Evolutionary conservation across 164 flowering plant species (phyloP), one percentile per base, ranked within the genome.

Genomic region (Tinospora cordifolia): DNA sequence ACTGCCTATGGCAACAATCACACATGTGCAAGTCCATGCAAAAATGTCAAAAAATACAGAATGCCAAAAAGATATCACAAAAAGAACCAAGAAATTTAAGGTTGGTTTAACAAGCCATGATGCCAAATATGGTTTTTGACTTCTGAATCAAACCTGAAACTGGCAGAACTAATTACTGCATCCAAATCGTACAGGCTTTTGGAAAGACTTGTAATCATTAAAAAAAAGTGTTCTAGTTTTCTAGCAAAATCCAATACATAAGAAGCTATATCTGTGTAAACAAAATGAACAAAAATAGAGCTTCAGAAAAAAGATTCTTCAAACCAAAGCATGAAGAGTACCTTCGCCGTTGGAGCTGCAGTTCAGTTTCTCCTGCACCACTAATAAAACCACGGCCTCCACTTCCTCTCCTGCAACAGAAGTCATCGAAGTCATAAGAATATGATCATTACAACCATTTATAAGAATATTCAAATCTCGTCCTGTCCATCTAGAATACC

Each of bases 321-420:
- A 63, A 72, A 21, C 47, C 17, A 26, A 63, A 62, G 3, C 12
- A 38, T 59, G 27, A 17, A 66, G 59, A 71, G 19, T 24, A 94
- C 99, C 99, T 94, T 81, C 93, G 78, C 8, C 97, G 85, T 74
- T 94, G 99, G 77, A 94, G 95, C 77, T 94, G 93, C 75, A 94
- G 89, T 76, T 94, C 98, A 73, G 98, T 92, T 82, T 94, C 99
- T 82, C 99, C 99, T 68, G 98, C 98, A 83, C 99, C 99, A 80
- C 99, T 83, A 17, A 88, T 84, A 75, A 90, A 92, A 66, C 99
- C 99, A 44, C 84, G 92, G n/a, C 96, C 97, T 3, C 98, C 96
- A 69, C 93, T 85, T 80, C 93, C 99, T 86, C 93, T 90, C 97
- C 98, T 94, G 91, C 71, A 81, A 80, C 13, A 40, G 62, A 13